A percentile compares a stretch with the other conserved stretches of the same genome.
phyloP scores from a whole-genome alignment of 768 basidiomycete genomes.

The Russula emetica region DNA sequence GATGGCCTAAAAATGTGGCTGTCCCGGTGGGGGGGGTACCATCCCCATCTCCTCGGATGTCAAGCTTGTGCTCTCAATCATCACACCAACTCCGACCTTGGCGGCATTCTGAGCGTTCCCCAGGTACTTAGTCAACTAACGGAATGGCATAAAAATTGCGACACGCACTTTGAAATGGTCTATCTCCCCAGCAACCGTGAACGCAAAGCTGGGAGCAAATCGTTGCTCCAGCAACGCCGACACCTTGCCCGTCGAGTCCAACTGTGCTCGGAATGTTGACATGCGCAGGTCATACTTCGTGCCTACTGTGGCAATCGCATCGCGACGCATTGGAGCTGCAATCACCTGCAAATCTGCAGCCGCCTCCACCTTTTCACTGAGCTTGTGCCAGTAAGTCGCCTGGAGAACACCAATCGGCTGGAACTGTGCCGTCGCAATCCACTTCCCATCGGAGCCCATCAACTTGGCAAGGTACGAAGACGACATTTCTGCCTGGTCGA shows the following conservation, averaged over 20 bases:
- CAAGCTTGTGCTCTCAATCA: slow-evolving; percentile 85
- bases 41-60: slow-evolving; percentile 77
- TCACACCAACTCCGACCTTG: slow-evolving; percentile 94
- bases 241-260: slow-evolving; percentile 94
- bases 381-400: slow-evolving; percentile 94
- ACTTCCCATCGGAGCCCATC: slow-evolving; percentile 64
- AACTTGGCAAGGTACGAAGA: slow-evolving; percentile 80
- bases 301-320: slow-evolving; percentile 89
- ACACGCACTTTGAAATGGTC: slow-evolving; percentile 90
- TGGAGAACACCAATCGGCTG: slow-evolving; percentile 80
- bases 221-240: slow-evolving; percentile 93
- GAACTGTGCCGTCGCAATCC: slow-evolving; percentile 91
- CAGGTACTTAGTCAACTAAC: slow-evolving; percentile 5
- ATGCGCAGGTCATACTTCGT: slow-evolving; percentile 96
- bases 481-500: slow-evolving; percentile 62
- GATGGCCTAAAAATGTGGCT: slow-evolving; percentile 25
- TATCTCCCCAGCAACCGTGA: slow-evolving; percentile 93
- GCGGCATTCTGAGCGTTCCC: slow-evolving; percentile 65
- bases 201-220: slow-evolving; percentile 91
- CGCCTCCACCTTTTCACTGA: slow-evolving; percentile 95
- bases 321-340: slow-evolving; percentile 73
- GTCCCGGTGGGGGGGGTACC: slow-evolving; percentile 32
- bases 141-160: background rate
- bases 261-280: slow-evolving; percentile 89
- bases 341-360: slow-evolving; percentile 88